These are phyloP conservation scores for Tuctoria greenei DNA, from an alignment of 176 grass and related monocot genomes.

Conservation along the genomic window DNA sequence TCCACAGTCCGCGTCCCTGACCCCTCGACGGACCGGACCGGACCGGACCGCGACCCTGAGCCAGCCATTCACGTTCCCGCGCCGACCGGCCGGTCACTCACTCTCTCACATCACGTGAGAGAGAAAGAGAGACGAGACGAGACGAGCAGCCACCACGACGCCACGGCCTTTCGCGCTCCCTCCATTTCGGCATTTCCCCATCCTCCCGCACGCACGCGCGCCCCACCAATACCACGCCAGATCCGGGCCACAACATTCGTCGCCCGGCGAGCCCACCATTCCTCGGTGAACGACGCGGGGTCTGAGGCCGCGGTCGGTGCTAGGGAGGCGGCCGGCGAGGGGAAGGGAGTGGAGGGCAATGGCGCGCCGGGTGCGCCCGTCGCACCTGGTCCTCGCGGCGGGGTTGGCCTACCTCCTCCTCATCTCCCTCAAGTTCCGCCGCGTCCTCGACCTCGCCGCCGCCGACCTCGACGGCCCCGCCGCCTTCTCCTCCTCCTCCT, in stretches of 20 bases:
- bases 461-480: constrained; percentile 50
- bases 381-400: constrained; percentile 59
- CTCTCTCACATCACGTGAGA: too few species aligned
- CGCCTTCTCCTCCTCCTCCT: constrained; percentile 44
- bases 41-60: background rate
- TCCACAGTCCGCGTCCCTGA: background rate
- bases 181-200: background rate
- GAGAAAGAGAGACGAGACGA: background rate
- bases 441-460: constrained; percentile 73
- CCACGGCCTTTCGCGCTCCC: background rate
- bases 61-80: background rate
- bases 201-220: background rate
- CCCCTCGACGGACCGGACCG: background rate
- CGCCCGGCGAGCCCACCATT: background rate
- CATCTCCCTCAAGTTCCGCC: constrained; percentile 86
- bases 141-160: background rate
- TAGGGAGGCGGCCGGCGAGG: too few species aligned
- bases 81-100: background rate
- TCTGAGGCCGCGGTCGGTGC: background rate
- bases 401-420: constrained; percentile 74
- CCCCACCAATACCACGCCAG: background rate
- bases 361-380: constrained; percentile 67
- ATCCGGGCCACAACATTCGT: background rate
- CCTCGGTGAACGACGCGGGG: background rate
- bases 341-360: constrained; percentile 34